These are phyloP conservation scores for Eustoma russellianum DNA, from an alignment of 257 asterid genomes.

Conservation along the genomic window DNA sequence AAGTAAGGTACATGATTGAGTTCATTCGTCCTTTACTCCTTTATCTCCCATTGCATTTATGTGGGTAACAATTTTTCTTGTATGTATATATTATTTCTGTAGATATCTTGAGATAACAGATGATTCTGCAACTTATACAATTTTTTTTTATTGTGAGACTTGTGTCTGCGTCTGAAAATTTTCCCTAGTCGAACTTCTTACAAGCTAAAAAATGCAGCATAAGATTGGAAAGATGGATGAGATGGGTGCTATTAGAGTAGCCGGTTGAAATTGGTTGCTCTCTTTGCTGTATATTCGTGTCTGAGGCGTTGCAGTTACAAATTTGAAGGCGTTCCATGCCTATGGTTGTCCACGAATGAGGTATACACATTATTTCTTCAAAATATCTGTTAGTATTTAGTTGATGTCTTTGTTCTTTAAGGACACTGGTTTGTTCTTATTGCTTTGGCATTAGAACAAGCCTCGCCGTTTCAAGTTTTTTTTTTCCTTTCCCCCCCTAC, in stretches of 20 bases:
- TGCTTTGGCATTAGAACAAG: no score
- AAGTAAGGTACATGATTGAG: slow-evolving; percentile 46
- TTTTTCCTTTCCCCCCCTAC: no score
- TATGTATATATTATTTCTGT: background rate
- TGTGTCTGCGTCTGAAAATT: background rate
- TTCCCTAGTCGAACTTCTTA: slow-evolving; percentile 14
- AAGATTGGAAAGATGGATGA: slow-evolving; percentile 92
- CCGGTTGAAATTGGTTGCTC: slow-evolving; percentile 55
- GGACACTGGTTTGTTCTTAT: no score
- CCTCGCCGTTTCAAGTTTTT: no score
- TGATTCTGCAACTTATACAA: no score
- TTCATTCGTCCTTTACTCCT: background rate
- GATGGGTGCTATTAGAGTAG: slow-evolving; percentile 82
- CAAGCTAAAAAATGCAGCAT: slow-evolving; percentile 55
- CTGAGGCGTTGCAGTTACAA: slow-evolving; percentile 49
- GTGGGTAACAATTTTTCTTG: background rate
- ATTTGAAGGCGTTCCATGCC: slow-evolving; percentile 41
- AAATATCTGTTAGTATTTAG: no score
- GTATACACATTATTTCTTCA: slow-evolving; percentile 33
- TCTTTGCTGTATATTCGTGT: slow-evolving; percentile 34
- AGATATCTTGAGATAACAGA: no score
- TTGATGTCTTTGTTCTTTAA: no score
- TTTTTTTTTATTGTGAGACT: no score
- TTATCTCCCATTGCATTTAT: background rate
- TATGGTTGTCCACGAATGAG: slow-evolving; percentile 44